A percentile compares a stretch with the other conserved stretches of the same genome.
These are phyloP conservation scores for Candida multigemmis DNA, from an alignment of 805 yeast species.

Conservation along the genomic window DNA sequence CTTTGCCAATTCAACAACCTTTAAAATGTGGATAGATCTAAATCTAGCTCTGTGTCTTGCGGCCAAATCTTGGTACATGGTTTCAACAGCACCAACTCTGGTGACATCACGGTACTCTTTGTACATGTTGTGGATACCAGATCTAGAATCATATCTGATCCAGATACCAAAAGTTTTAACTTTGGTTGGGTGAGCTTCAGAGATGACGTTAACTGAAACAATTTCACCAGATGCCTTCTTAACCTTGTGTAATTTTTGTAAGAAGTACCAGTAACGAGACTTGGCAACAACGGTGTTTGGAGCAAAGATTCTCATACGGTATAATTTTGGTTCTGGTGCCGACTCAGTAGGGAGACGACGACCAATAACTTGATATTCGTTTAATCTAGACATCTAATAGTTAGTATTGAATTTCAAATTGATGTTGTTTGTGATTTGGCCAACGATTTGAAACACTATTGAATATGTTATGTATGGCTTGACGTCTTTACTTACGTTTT, in stretches of 20 bases:
- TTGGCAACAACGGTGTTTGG: conserved; percentile 98
- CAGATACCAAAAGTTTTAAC: conserved; percentile 99
- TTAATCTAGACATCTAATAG: conserved; percentile 76
- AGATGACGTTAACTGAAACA: conserved; percentile 83
- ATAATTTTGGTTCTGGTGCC: conserved; percentile 99
- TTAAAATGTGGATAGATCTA: conserved; percentile 98
- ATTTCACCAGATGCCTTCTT: conserved; percentile 99
- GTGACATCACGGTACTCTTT: conserved; percentile 99
- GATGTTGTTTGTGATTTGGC: too few relatives aligned
- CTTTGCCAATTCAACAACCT: conserved; percentile 98
- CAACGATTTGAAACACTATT: too few relatives aligned
- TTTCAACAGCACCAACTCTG: conserved; percentile 98
- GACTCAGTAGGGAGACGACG: conserved; percentile 99
- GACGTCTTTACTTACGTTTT: too few relatives aligned
- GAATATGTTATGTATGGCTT: too few relatives aligned
- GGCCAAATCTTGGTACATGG: conserved; percentile 99
- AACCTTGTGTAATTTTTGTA: conserved; percentile 98
- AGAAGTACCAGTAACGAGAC: conserved; percentile 99
- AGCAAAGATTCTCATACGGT: conserved; percentile 99
- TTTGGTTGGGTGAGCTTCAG: conserved; percentile 96
- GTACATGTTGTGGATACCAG: conserved; percentile 99
- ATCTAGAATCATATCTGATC: conserved; percentile 99
- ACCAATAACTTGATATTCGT: conserved; percentile 99
- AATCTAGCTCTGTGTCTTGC: conserved; percentile 99
- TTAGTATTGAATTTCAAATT: conserved; percentile 10